Percentiles rank a stretch among this genome's conserved stretches.
Evolutionary conservation across 352 stramenopile species (phyloP).

Genomic region (Pythium monospermum): DNA sequence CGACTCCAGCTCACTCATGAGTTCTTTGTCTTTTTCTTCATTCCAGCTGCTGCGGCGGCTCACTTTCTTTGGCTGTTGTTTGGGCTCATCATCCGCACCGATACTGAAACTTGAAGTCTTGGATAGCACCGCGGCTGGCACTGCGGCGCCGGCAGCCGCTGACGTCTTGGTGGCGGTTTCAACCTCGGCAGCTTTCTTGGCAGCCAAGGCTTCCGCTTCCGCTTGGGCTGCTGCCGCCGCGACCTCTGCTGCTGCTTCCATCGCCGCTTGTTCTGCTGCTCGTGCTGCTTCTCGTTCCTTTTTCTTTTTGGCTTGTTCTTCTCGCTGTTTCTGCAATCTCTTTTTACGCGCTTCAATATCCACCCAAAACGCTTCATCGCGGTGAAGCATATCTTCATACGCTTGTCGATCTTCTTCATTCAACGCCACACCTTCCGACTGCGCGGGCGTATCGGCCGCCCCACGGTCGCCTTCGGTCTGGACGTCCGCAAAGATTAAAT

Average conservation of each 20-base stretch:
- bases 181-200: constrained; percentile 30
- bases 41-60: constrained; percentile 78
- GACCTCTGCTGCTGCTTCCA: constrained; percentile 12
- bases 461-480: constrained; percentile 58
- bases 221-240: constrained; percentile 28
- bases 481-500: constrained; percentile 95
- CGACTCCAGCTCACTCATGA: constrained; percentile 85
- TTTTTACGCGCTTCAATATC: constrained; percentile 82
- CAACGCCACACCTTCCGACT: constrained; percentile 59
- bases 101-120: constrained; percentile 65
- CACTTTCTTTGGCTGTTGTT: constrained; percentile 23
- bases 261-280: constrained; percentile 30
- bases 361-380: constrained; percentile 81
- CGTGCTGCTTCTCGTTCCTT: constrained; percentile 55
- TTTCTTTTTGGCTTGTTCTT: constrained; percentile 57
- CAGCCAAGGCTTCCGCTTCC: constrained; percentile 25
- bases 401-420: constrained; percentile 78
- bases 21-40: constrained; percentile 80
- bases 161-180: too few species aligned
- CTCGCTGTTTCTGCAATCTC: constrained; percentile 60
- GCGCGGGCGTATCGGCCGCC: constrained; percentile 16
- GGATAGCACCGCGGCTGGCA: constrained; percentile 24
- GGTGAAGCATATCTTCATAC: constrained; percentile 87
- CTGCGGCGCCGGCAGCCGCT: too few species aligned
- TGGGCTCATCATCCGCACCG: constrained; percentile 54